Percentiles rank a stretch among this genome's conserved stretches.
Evolutionary conservation across 2,329 filamentous ascomycete species (phyloP).

Genomic region (Fusarium guadeloupense): DNA sequence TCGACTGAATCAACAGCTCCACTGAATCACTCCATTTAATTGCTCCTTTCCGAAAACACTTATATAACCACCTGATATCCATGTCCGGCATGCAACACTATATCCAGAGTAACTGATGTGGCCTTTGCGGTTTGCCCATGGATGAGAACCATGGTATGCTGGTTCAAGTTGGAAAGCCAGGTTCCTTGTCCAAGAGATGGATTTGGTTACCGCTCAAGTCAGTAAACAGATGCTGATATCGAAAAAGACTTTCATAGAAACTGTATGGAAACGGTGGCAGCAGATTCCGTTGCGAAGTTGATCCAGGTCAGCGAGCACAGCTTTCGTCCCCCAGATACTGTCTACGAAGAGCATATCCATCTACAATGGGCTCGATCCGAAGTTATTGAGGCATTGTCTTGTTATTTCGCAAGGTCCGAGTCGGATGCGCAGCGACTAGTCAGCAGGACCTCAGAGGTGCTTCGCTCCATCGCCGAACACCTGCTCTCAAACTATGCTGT

Average conservation of each 20-base stretch:
- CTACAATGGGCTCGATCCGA: neutral
- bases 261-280: neutral
- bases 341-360: neutral
- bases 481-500: neutral
- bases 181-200: neutral
- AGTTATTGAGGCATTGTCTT: neutral
- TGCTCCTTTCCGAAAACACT: too few relatives aligned
- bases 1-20: too few relatives aligned
- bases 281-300: neutral
- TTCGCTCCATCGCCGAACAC: neutral
- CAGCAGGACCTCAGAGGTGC: neutral
- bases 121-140: too few relatives aligned
- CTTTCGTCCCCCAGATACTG: neutral
- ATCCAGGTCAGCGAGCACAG: neutral
- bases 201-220: neutral
- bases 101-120: too few relatives aligned
- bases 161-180: neutral
- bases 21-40: too few relatives aligned
- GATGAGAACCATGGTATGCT: neutral
- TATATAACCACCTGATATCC: too few relatives aligned
- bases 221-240: neutral
- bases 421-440: neutral
- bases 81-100: too few relatives aligned
- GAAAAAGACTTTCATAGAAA: neutral
- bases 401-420: neutral